Conservation (phyloP, 768 basidiomycete species). For the Scleroderma citrinum region DNA sequence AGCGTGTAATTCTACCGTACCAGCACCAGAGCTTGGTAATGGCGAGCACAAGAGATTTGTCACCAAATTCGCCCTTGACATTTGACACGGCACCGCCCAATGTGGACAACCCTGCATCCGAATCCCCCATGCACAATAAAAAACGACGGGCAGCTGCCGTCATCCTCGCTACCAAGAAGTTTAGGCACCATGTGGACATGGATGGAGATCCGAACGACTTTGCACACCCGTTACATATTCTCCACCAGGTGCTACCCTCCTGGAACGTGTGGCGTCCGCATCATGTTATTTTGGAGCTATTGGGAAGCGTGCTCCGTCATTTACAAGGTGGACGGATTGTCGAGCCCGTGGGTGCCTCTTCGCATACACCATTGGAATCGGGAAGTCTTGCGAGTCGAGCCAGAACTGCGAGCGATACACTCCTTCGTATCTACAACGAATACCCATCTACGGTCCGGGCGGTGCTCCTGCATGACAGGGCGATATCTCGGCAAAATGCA, state of each 20-base stretch:
- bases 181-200: conserved; percentile 8
- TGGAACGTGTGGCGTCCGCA: conserved; percentile 70
- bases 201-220: conserved; percentile 37
- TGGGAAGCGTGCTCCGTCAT: conserved; percentile 41
- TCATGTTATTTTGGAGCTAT: conserved; percentile 37
- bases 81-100: conserved; percentile 28
- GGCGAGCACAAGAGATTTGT: conserved; percentile 20
- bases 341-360: conserved; percentile 30
- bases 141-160: conserved; percentile 21
- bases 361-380: conserved; percentile 17
- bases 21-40: conserved; percentile 27
- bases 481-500: conserved; percentile 21
- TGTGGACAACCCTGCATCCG: conserved; percentile 19
- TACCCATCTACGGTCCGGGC: conserved; percentile 43
- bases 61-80: conserved; percentile 37
- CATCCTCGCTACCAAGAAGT: conserved; percentile 12
- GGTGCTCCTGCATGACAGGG: conserved; percentile 31
- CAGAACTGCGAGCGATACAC: conserved; percentile 34
- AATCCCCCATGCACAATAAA: conserved; percentile 26
- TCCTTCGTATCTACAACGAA: conserved; percentile 41
- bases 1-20: conserved; percentile 67
- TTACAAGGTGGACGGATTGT: conserved; percentile 48
- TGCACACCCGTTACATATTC: conserved; percentile 51
- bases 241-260: conserved; percentile 57
- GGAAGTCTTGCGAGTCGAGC: conserved; percentile 14